These are phyloP conservation scores for Rhizophora apiculata DNA, from an alignment of 345 rosid species.

Conservation along the genomic window DNA sequence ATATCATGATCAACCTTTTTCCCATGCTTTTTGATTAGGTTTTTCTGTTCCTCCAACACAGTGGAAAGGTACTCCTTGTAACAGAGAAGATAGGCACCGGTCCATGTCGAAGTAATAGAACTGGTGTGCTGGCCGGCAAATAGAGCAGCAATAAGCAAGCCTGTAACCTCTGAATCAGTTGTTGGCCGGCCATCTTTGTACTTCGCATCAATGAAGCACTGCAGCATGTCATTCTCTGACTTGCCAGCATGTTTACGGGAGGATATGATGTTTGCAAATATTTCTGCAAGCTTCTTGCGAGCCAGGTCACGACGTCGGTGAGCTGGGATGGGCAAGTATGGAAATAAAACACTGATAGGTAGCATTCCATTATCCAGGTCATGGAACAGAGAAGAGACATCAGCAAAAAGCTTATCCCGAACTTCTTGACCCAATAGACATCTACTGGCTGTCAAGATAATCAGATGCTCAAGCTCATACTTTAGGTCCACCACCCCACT, in stretches of 20 bases:
- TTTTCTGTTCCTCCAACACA: slow-evolving; percentile 75
- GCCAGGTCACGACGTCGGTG: slow-evolving; percentile 91
- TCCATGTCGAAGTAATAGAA: slow-evolving; percentile 97
- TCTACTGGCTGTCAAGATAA: slow-evolving; percentile 97
- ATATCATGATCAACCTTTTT: slow-evolving; percentile 82
- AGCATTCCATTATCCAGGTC: slow-evolving; percentile 98
- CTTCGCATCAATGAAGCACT: slow-evolving; percentile 92
- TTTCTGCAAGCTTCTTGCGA: slow-evolving; percentile 70
- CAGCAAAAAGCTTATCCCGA: slow-evolving; percentile 91
- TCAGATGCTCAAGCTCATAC: slow-evolving; percentile 85
- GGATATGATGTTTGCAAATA: slow-evolving; percentile 68
- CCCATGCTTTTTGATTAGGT: slow-evolving; percentile 68
- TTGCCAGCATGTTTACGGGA: slow-evolving; percentile 68
- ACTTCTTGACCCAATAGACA: slow-evolving; percentile 91
- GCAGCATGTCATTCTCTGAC: slow-evolving; percentile 90
- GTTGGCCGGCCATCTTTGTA: slow-evolving; percentile 90
- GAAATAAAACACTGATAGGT: slow-evolving; percentile 90
- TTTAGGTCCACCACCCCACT: slow-evolving; percentile 89
- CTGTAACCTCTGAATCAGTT: slow-evolving; percentile 81
- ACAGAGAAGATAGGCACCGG: slow-evolving; percentile 82
- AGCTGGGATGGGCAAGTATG: slow-evolving; percentile 90
- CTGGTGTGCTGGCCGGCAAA: slow-evolving; percentile 99
- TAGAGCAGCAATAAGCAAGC: slow-evolving; percentile 93
- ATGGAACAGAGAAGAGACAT: slow-evolving; percentile 90
- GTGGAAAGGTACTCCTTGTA: slow-evolving; percentile 56